Percentiles rank a stretch among this genome's conserved stretches.
Evolutionary conservation across 2,329 filamentous ascomycete genomes (phyloP).

Genomic region (Colletotrichum endophyticum): DNA sequence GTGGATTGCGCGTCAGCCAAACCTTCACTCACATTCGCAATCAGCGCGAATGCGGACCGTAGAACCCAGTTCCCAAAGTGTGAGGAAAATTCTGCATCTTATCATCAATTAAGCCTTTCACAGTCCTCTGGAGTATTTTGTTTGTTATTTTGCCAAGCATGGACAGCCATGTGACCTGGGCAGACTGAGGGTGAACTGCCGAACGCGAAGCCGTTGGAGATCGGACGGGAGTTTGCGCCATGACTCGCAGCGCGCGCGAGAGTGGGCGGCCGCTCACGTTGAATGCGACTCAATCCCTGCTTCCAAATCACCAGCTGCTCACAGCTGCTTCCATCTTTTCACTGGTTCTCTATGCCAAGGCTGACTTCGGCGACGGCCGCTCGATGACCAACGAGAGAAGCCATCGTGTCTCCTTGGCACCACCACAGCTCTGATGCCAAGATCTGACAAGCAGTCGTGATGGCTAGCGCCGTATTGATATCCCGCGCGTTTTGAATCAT

Average conservation of each 20-base stretch:
- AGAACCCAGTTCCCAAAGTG: background rate
- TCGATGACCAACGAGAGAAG: background rate
- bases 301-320: background rate
- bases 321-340: background rate
- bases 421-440: background rate
- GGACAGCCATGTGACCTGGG: background rate
- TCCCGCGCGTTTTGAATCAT: background rate
- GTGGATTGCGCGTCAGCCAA: background rate
- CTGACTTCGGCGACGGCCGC: background rate
- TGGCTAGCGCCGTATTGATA: background rate
- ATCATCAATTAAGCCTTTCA: background rate
- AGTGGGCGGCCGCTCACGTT: background rate
- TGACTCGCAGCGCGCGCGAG: background rate
- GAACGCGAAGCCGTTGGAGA: background rate
- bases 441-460: background rate
- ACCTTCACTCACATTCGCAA: background rate
- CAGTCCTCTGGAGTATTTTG: background rate
- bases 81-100: background rate
- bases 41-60: background rate
- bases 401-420: background rate
- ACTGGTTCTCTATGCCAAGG: background rate
- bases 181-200: background rate
- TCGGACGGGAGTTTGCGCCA: background rate
- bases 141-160: background rate
- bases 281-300: background rate